Evolutionary conservation across 805 yeast species (phyloP).

Genomic region (Pichia californica): DNA sequence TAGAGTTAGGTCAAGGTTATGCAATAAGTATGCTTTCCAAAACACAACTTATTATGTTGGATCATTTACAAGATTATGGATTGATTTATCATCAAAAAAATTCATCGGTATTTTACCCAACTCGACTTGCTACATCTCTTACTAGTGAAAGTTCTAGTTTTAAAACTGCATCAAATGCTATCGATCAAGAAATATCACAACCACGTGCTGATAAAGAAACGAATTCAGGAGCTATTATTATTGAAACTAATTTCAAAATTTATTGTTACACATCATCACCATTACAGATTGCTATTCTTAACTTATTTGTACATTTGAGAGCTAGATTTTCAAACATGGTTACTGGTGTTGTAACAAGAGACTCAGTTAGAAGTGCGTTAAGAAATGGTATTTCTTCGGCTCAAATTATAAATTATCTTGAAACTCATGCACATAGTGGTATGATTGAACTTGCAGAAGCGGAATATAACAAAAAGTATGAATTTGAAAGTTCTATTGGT

Average conservation of each 20-base stretch:
- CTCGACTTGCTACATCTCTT: constrained; percentile 80
- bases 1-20: constrained; percentile 86
- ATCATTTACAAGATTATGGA: constrained; percentile 88
- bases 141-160: constrained; percentile 76
- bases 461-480: constrained; percentile 57
- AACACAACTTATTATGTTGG: constrained; percentile 81
- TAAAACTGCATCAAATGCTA: constrained; percentile 66
- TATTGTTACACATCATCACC: constrained; percentile 95
- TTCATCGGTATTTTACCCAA: constrained; percentile 74
- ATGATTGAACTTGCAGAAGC: constrained; percentile 74
- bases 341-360: constrained; percentile 88
- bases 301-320: constrained; percentile 78
- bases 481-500: constrained; percentile 46
- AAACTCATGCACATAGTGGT: constrained; percentile 91
- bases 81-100: constrained; percentile 54
- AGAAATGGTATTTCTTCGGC: constrained; percentile 90
- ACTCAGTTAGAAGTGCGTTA: constrained; percentile 79
- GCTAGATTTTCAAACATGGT: constrained; percentile 89
- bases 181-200: constrained; percentile 54
- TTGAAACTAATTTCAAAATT: constrained; percentile 89
- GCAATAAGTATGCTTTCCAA: constrained; percentile 61
- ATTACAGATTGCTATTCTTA: constrained; percentile 85
- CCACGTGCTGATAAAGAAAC: constrained; percentile 17
- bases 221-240: constrained; percentile 62
- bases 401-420: constrained; percentile 83